A percentile compares a stretch with the other conserved stretches of the same genome.
Evolutionary conservation across 2,329 filamentous ascomycete genomes (phyloP).

Genomic region (Cladophialophora yegresii): DNA sequence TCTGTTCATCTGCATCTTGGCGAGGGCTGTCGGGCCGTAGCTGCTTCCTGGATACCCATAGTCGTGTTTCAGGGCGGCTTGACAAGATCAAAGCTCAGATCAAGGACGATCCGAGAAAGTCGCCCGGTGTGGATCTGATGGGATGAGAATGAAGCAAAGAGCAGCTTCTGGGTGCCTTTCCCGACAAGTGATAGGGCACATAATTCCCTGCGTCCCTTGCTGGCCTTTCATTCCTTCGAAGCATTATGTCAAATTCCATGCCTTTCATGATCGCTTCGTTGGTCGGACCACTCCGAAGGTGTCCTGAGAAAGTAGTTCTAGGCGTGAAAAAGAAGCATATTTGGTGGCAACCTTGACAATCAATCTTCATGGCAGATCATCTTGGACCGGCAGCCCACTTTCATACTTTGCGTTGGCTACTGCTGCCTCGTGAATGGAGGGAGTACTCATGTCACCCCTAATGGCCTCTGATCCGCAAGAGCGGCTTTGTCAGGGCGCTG

Average conservation of each 20-base stretch:
- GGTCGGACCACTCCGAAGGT: background rate
- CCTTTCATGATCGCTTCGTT: background rate
- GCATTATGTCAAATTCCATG: background rate
- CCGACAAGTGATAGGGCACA: background rate
- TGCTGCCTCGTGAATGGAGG: background rate
- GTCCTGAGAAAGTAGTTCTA: background rate
- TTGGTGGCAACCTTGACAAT: background rate
- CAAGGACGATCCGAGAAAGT: background rate
- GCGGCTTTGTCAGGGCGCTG: background rate
- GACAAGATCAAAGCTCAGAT: background rate
- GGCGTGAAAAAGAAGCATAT: background rate
- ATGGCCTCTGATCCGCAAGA: background rate
- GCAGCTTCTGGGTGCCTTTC: background rate
- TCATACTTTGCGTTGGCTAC: background rate
- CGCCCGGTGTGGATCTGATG: no score
- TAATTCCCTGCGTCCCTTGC: background rate
- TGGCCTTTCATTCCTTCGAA: background rate
- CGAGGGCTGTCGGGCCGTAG: background rate
- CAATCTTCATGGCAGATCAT: background rate
- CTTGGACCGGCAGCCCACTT: background rate
- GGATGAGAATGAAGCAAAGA: background rate
- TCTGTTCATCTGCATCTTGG: background rate
- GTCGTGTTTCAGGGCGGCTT: background rate
- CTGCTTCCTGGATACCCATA: background rate
- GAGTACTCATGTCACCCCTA: background rate